A percentile compares a stretch with the other conserved stretches of the same genome.
Conservation (phyloP, 2,329 filamentous ascomycete species). For the Fusarium vanettenii region DNA sequence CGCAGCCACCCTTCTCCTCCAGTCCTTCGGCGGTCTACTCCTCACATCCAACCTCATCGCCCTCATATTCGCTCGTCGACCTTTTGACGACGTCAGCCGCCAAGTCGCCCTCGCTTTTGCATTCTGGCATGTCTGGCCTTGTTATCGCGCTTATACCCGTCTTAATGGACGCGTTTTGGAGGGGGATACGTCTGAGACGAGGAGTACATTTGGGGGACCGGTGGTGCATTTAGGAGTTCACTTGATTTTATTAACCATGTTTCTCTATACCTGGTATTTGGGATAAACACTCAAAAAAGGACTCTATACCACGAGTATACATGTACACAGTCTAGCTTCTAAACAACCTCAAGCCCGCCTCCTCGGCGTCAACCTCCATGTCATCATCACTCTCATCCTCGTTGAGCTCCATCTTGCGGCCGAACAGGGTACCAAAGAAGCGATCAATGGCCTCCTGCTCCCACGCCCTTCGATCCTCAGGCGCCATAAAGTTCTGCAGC, state of each 20-base stretch:
- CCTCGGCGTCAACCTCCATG: conserved; percentile 65
- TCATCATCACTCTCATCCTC: conserved; percentile 67
- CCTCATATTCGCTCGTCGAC: conserved; percentile 48
- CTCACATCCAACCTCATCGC: conserved; percentile 58
- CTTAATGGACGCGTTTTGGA: conserved; percentile 44
- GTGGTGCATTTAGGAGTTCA: conserved; percentile 59
- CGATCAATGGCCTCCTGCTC: conserved; percentile 81
- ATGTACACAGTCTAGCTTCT: conserved; percentile 49
- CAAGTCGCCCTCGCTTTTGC: conserved; percentile 55
- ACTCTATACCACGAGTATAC: conserved; percentile 9
- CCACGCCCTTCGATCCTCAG: conserved; percentile 85
- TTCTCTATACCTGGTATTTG: conserved; percentile 42
- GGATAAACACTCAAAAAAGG: conserved; percentile 11
- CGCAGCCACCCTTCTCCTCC: conserved; percentile 56
- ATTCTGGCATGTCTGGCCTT: conserved; percentile 63
- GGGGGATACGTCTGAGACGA: conserved; percentile 7
- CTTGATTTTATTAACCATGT: conserved; percentile 49
- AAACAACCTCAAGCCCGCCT: conserved; percentile 66
- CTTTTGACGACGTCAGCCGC: conserved; percentile 47
- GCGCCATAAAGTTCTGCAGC: conserved; percentile 97
- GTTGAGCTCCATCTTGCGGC: conserved; percentile 73
- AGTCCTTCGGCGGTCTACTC: conserved; percentile 61
- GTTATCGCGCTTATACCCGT: conserved; percentile 53
- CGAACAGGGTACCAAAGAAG: conserved; percentile 81
- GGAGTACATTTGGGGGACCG: conserved; percentile 57